Base-by-base conservation (phyloP, 2,329 filamentous ascomycete species). In the Pezicula rhizophila region DNA sequence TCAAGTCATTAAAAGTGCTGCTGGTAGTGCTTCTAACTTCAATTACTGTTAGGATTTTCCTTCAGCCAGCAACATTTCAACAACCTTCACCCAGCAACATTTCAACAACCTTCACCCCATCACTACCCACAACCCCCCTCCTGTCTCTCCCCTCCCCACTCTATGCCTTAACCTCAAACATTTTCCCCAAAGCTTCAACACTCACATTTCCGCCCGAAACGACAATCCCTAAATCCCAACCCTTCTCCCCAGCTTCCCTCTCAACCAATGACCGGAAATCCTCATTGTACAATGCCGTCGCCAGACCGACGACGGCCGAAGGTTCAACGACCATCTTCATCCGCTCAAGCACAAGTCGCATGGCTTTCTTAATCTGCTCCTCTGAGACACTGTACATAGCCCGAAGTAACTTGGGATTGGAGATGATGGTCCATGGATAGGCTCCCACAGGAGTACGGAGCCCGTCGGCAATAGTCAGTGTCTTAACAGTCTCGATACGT, bases 251-350 rank as follows among this genome's bases (percentile, higher is more conserved):
- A 0, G 73, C 86, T 66, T 91, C 86, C 51, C 61, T 66, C 70
- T 89, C 82, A 8, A 91, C 85, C 67, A 85, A 67, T 11, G 62
- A 65, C 50, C 89, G 72, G 54, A 96, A 96, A 4, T 90, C 88
- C 68, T 95, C 88, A 64, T 96, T 86, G 56, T 81, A 96, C 57
- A 97, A 70, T 46, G 83, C 84, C 7, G 88, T 87, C 0, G 92
- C 93, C 51, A 97, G 66, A 1, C 82, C 80, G n/a, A 96, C 91
- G 2, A 84, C 89, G 0, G 87, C 81, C 67, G 85, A 91, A 18
- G 92, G 92, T 74, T 97, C 92, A 11, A 96, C 82, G 18, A 96
- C 82, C 42, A 95, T 71, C 79, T 97, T 96, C 76, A 93, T 82
- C 50, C 91, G 73, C 77, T 97, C 92, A 53, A 91, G 71, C 31